phyloP scores from a whole-genome alignment of 768 basidiomycete genomes.

The Kwoniella shandongensis region DNA sequence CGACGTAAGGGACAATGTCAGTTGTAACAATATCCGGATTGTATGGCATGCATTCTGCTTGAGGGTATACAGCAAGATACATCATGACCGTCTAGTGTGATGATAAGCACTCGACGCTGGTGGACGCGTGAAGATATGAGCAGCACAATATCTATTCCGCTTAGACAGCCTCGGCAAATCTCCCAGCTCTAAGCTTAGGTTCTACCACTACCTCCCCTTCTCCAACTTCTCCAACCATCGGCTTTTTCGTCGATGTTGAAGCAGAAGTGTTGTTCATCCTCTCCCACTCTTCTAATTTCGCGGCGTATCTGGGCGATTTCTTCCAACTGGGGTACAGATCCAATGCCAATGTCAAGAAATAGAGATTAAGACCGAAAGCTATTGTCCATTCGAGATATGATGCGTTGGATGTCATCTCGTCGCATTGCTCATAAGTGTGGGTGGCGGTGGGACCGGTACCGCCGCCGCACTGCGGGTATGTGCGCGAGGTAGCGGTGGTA shows the following conservation, averaged over 20 bases:
- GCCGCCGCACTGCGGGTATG: slow-evolving; percentile 14
- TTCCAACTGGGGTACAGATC: slow-evolving; percentile 45
- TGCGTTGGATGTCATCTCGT: slow-evolving; percentile 37
- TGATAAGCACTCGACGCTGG: no score
- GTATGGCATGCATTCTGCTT: no score
- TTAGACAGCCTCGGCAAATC: no score
- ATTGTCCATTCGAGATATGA: slow-evolving; percentile 49
- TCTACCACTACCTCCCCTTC: no score
- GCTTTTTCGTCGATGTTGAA: background rate
- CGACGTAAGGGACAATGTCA: no score
- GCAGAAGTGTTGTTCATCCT: background rate
- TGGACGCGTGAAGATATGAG: no score
- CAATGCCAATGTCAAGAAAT: slow-evolving; percentile 48
- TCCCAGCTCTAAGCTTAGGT: no score
- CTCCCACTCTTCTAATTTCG: slow-evolving; percentile 2
- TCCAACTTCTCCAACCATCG: no score
- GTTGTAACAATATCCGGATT: no score
- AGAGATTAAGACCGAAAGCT: slow-evolving; percentile 40
- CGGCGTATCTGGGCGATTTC: slow-evolving; percentile 15
- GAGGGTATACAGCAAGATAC: no score
- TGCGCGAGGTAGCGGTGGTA: background rate
- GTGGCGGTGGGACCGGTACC: slow-evolving; percentile 4
- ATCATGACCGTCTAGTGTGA: no score
- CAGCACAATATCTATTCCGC: no score
- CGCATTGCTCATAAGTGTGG: slow-evolving; percentile 28